Percentiles rank a stretch among this genome's conserved stretches.
phyloP scores from a whole-genome alignment of 352 stramenopile species.

The Pythium scleroteichum region DNA sequence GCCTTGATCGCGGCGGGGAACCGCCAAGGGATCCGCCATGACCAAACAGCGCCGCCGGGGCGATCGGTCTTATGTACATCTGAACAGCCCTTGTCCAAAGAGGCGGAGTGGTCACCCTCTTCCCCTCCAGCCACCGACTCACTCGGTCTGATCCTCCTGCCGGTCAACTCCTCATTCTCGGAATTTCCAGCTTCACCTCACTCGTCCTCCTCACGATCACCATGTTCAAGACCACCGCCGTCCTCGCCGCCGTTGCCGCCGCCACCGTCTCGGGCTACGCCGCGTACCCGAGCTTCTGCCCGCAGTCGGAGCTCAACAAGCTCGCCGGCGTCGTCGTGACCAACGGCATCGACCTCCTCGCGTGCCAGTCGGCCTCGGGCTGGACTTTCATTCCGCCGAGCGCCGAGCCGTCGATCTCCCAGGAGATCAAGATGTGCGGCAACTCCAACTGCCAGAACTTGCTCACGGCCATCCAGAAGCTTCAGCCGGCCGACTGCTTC shows the following conservation, averaged over 20 bases:
- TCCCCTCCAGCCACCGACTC: not conserved
- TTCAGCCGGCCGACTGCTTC: slow-evolving; percentile 33
- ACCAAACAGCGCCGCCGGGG: too few relatives aligned
- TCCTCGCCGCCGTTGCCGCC: slow-evolving; percentile 19
- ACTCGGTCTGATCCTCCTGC: not conserved
- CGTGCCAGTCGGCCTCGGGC: slow-evolving; percentile 30
- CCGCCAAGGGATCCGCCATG: not conserved
- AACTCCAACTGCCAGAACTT: slow-evolving; percentile 30
- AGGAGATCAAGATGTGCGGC: slow-evolving; percentile 35
- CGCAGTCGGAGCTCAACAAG: slow-evolving; percentile 17
- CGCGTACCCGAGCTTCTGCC: slow-evolving; percentile 17
- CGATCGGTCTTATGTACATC: not conserved
- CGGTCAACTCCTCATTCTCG: slow-evolving; percentile 14
- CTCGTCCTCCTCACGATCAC: not conserved
- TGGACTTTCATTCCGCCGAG: slow-evolving; percentile 37
- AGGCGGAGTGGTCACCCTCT: not conserved
- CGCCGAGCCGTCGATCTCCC: slow-evolving; percentile 21
- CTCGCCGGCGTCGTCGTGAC: slow-evolving; percentile 15
- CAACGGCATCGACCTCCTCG: slow-evolving; percentile 17
- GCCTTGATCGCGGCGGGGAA: slow-evolving; percentile 6
- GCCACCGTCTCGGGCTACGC: slow-evolving; percentile 18
- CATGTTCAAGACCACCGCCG: slow-evolving; percentile 29
- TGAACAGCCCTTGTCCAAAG: not conserved
- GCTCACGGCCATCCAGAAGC: slow-evolving; percentile 23
- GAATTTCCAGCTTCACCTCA: slow-evolving; percentile 24